A percentile compares a stretch with the other conserved stretches of the same genome.
phyloP scores from a whole-genome alignment of 192 early-diverging fungal genomes.

The Podila minutissima region DNA sequence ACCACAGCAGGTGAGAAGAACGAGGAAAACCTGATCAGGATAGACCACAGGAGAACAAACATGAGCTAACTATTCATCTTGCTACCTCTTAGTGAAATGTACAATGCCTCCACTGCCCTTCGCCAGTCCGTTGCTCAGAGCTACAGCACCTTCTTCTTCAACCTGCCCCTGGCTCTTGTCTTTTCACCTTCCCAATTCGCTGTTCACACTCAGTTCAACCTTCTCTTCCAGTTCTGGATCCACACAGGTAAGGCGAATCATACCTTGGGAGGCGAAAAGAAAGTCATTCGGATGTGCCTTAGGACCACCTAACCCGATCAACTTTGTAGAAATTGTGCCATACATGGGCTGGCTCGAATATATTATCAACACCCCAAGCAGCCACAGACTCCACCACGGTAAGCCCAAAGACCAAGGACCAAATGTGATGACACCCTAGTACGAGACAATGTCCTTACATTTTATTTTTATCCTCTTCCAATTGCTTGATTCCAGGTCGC shows the following conservation, averaged over 20 bases:
- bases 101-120: constrained; percentile 67
- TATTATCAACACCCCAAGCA: constrained; percentile 69
- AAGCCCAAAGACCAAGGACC: neutral
- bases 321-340: constrained; percentile 57
- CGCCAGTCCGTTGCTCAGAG: constrained; percentile 61
- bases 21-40: too few relatives aligned
- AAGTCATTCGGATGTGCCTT: neutral
- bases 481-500: constrained; percentile 21
- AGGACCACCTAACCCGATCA: neutral
- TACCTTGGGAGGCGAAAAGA: neutral
- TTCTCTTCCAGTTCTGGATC: constrained; percentile 63
- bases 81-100: constrained; percentile 52
- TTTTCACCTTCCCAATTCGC: constrained; percentile 64
- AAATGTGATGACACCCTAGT: neutral
- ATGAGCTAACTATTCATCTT: neutral
- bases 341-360: constrained; percentile 66
- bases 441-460: too few relatives aligned
- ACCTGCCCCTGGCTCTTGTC: constrained; percentile 61
- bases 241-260: constrained; percentile 20
- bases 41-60: too few relatives aligned
- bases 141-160: constrained; percentile 63
- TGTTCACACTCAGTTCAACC: constrained; percentile 63
- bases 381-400: constrained; percentile 69
- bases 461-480: neutral
- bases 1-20: constrained; percentile 40